Evolutionary conservation across 108 stramenopile genomes (phyloP), one percentile per base, ranked within the genome.

Genomic region (Cyclostephanos invisitatus): DNA sequence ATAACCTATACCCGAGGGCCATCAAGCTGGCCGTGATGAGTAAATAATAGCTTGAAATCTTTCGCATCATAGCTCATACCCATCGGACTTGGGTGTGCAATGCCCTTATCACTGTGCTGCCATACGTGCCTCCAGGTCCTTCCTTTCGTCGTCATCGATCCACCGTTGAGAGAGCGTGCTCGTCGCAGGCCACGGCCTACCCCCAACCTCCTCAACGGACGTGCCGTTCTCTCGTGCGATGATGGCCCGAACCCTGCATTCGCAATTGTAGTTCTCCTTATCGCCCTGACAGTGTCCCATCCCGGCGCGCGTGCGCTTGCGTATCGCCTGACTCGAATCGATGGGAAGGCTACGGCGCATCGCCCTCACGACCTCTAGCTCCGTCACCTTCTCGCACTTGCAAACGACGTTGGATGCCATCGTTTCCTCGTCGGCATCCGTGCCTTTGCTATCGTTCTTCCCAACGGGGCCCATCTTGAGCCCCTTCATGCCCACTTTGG

Each of bases 361-460:
- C 22, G 91, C 91, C 51, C 86, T 81, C 25, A 91, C 88, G 25
- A 91, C 87, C 63, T 91, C 88, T 38, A 84, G 37, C 67, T 91
- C 90, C 35, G 88, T 91, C 17, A 91, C 91, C 68, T 88, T 87
- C 68, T 91, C 88, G 67, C 91, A 89, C 58, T 89, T 91, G 77
- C 91, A 91, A 57, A 91, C 65, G 4, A 89, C 88, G 73, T 91
- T 89, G 1, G 64, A 55, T 18, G 84, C 87, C 90, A 91, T 91
- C 21, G 47, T 67, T 0, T 37, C 68, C 67, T 84, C 70, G 0
- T 74, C 75, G 12, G 64, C 79, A 67, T 91, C 83, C 24, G 64
- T 77, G 29, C 83, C 85, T 59, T 86, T 84, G 7, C 75, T 78
- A 58, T 88, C 90, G 78, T 87, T 84, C 47, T 87, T 85, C 0